Evolutionary conservation across 768 basidiomycete species (phyloP), one percentile per base, ranked within the genome.

Genomic region (Ramaria sp.): DNA sequence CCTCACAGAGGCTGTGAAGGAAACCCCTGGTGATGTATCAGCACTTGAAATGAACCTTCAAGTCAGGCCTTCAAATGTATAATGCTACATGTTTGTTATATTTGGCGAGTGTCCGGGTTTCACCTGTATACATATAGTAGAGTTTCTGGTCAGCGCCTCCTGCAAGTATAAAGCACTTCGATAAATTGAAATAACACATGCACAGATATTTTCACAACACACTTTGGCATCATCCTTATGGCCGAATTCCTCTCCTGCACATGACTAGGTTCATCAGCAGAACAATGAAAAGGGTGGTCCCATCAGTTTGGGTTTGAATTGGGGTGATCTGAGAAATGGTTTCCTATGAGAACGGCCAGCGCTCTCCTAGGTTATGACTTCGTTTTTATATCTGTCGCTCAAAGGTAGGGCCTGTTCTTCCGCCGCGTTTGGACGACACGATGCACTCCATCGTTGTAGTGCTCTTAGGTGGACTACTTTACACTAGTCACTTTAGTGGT

Each of bases 191-290:
- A 34, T 34, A 34, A 34, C 32, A 34, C 32, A 34, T 13, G 9
- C 32, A 34, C n/a, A n/a, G n/a, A n/a, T 9, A 34, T 32, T 43
- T 22, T 58, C 58, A 27, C 55, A 45, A 38, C 49, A 58, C 8
- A 58, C 55, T 16, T 50, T 20, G 10, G 58, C 48, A 41, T 58
- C 58, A 36, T 58, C 58, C 24, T 58, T 58, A n/a, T 42, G 25
- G 49, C 52, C 27, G 51, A 28, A 37, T 58, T 58, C 8, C 38
- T 15, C 48, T 58, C 28, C 28, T 58, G 48, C 24, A 51, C 58
- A 5, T 30, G 38, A 16, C 30, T 56, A 12, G 48, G 54, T 36
- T 58, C 58, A 15, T 41, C 36, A n/a, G 54, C 28, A 20, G 54
- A 50, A 13, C 27, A 27, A 58, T 58, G 43, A 50, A 58, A 20